Evolutionary conservation across 352 stramenopile species (phyloP).

Genomic region (Phytopythium oedochilum): DNA sequence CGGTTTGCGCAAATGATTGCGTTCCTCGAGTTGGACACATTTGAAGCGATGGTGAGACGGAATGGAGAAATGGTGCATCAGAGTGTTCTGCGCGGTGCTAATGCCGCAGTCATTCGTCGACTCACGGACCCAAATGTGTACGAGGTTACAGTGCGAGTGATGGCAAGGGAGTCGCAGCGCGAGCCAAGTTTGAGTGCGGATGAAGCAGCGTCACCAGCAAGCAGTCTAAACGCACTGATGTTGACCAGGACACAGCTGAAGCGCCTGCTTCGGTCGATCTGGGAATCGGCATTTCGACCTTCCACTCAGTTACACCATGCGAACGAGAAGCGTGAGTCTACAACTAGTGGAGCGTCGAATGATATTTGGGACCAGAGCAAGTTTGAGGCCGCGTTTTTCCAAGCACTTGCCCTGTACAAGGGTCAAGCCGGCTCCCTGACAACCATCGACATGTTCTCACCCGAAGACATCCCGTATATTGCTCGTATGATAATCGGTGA

Average conservation of each 20-base stretch:
- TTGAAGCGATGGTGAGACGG: constrained; percentile 25
- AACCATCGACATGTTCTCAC: constrained; percentile 12
- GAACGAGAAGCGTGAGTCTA: background rate
- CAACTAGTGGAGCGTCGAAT: background rate
- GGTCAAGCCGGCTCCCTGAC: background rate
- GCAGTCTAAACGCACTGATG: too few species aligned
- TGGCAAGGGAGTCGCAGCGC: constrained; percentile 2
- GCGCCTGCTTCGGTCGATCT: constrained; percentile 30
- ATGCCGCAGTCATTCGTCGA: constrained; percentile 24
- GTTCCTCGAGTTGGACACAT: constrained; percentile 50
- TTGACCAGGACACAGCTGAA: constrained; percentile 47
- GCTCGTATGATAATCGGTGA: background rate
- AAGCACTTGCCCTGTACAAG: constrained; percentile 10
- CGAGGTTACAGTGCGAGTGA: constrained; percentile 26
- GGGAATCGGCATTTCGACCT: constrained; percentile 26
- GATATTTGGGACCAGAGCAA: constrained; percentile 29
- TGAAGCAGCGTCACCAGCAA: background rate
- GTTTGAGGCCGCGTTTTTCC: constrained; percentile 30
- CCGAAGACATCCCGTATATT: constrained; percentile 23
- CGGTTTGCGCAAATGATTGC: constrained; percentile 51
- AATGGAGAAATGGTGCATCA: constrained; percentile 40
- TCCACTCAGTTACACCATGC: background rate
- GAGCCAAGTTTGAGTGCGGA: background rate
- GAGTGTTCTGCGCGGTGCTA: constrained; percentile 36
- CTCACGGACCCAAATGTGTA: constrained; percentile 27